Evolutionary conservation across 208 protist species (phyloP).

Genomic region (Wallacemonas rigidus): DNA sequence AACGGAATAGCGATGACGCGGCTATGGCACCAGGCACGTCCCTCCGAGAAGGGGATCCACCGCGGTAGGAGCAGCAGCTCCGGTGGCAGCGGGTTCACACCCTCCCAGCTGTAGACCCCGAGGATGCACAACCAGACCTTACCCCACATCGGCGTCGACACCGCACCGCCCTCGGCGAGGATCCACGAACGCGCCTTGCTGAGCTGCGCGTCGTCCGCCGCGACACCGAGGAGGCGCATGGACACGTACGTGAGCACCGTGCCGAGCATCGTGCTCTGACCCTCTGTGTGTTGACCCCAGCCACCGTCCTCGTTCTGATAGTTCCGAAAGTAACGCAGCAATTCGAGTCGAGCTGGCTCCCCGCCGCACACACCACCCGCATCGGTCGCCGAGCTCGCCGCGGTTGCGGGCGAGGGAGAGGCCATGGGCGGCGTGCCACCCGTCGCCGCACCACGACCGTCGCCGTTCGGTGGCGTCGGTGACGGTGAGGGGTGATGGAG

Average conservation of each 20-base stretch:
- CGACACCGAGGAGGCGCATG: conserved; percentile 93
- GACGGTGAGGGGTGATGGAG: conserved; percentile 45
- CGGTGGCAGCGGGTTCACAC: conserved; percentile 92
- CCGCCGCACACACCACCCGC: conserved; percentile 30
- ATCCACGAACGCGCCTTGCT: conserved; percentile 84
- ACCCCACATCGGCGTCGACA: conserved; percentile 95
- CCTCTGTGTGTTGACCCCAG: conserved; percentile 97
- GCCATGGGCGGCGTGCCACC: too few relatives aligned
- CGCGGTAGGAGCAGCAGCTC: conserved; percentile 94
- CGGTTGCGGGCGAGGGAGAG: too few relatives aligned
- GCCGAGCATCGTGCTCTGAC: conserved; percentile 96
- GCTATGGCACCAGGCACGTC: conserved; percentile 95
- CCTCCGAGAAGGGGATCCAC: conserved; percentile 91
- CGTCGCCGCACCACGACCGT: conserved; percentile 8
- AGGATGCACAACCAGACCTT: conserved; percentile 96
- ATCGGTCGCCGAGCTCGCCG: too few relatives aligned
- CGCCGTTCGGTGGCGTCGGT: background rate
- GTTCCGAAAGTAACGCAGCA: conserved; percentile 95
- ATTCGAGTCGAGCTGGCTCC: conserved; percentile 69
- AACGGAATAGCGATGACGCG: conserved; percentile 97
- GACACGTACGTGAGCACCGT: conserved; percentile 95
- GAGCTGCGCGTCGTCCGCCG: conserved; percentile 58
- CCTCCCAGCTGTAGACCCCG: conserved; percentile 93
- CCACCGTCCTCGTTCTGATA: conserved; percentile 95
- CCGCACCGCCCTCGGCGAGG: conserved; percentile 70